Evolutionary conservation across 2,329 filamentous ascomycete species (phyloP).

Genomic region (Pleurostoma richardsiae): DNA sequence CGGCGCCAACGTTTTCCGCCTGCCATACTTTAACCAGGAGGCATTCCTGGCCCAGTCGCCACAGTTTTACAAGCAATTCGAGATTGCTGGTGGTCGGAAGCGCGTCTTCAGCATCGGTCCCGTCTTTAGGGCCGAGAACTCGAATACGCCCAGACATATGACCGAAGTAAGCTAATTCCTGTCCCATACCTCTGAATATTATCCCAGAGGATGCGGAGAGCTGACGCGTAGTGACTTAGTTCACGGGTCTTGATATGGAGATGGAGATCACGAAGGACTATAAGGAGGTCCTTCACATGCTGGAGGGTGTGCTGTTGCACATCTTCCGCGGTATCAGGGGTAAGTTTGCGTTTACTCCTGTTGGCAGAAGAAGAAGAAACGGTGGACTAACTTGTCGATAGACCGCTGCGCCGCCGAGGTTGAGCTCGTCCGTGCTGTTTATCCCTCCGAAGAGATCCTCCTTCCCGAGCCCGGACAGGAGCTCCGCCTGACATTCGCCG

Average conservation of each 20-base stretch:
- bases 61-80: conserved; percentile 84
- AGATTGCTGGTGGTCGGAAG: conserved; percentile 74
- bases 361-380: no score
- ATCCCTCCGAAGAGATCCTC: conserved; percentile 73
- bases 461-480: conserved; percentile 71
- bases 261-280: conserved; percentile 83
- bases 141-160: conserved; percentile 79
- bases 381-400: no score
- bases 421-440: conserved; percentile 65
- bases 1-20: conserved; percentile 83
- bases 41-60: conserved; percentile 78
- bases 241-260: conserved; percentile 83
- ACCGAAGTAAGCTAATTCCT: conserved; percentile 35
- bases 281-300: conserved; percentile 65
- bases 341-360: conserved; percentile 7
- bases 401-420: conserved; percentile 66
- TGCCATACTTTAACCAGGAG: conserved; percentile 83
- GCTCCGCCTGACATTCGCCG: conserved; percentile 70
- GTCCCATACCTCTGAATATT: background rate
- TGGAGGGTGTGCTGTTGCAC: conserved; percentile 70
- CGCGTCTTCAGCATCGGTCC: conserved; percentile 75
- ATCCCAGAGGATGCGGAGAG: background rate
- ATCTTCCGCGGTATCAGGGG: conserved; percentile 71
- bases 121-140: conserved; percentile 82
- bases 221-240: conserved; percentile 35